These are phyloP conservation scores for Trichosporon ovoides DNA, from an alignment of 1,284 basidiomycete genomes.

Conservation along the genomic window DNA sequence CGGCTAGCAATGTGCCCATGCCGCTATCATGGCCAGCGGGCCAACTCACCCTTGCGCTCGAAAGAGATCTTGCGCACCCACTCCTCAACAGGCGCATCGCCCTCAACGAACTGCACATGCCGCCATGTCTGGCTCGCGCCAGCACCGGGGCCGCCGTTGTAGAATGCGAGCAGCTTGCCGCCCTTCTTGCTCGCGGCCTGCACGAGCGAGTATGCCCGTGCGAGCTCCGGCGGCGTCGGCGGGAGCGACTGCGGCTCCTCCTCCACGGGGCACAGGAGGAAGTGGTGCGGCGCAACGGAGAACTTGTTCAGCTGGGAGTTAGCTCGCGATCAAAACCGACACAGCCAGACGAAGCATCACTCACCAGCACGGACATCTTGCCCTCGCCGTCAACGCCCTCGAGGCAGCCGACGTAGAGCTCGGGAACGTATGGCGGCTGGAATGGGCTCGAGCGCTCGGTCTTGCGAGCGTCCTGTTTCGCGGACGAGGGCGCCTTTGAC, in stretches of 20 bases:
- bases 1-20: not conserved
- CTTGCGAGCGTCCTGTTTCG: conserved; percentile 22
- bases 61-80: conserved; percentile 59
- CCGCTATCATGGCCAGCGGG: conserved; percentile 5
- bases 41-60: conserved; percentile 56
- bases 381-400: conserved; percentile 58
- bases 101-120: conserved; percentile 73
- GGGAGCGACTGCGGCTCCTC: conserved; percentile 64
- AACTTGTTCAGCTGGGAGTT: conserved; percentile 50
- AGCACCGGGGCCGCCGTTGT: conserved; percentile 74
- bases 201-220: conserved; percentile 65
- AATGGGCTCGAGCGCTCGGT: conserved; percentile 59
- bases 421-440: conserved; percentile 68
- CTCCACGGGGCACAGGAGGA: conserved; percentile 55
- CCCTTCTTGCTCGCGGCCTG: conserved; percentile 56
- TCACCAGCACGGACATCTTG: conserved; percentile 68
- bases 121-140: conserved; percentile 85
- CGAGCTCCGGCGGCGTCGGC: conserved; percentile 67
- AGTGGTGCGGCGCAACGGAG: conserved; percentile 73
- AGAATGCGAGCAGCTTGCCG: conserved; percentile 66
- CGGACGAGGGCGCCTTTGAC: conserved; percentile 26
- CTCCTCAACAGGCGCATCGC: conserved; percentile 65
- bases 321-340: not conserved
- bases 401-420: conserved; percentile 67
- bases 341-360: conserved; percentile 32